Evolutionary conservation across 2,329 filamentous ascomycete species (phyloP).

Genomic region (Arthrinium puccinioides): DNA sequence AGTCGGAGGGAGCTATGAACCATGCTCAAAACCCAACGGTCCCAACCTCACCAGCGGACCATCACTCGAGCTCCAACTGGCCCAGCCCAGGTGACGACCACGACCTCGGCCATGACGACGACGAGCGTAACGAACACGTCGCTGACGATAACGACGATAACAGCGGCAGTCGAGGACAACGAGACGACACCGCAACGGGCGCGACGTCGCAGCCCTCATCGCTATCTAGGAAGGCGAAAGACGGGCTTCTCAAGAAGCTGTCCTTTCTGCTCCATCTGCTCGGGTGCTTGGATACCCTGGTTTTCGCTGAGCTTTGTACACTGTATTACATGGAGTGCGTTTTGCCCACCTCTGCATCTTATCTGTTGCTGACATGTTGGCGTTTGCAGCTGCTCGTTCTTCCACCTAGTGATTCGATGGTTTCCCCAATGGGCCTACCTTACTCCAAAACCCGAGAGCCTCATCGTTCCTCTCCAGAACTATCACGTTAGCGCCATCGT

Average conservation of each 20-base stretch:
- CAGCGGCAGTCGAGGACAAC: no score
- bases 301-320: conserved; percentile 57
- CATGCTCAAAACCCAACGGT: conserved; percentile 36
- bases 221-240: conserved; percentile 21
- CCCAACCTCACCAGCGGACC: conserved; percentile 31
- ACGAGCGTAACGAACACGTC: conserved; percentile 12
- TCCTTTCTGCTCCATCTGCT: conserved; percentile 55
- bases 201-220: background rate
- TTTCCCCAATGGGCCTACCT: conserved; percentile 56
- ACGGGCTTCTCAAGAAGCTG: conserved; percentile 45
- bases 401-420: conserved; percentile 52
- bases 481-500: conserved; percentile 52
- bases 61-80: conserved; percentile 16
- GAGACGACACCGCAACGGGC: background rate
- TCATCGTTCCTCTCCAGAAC: conserved; percentile 48
- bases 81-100: conserved; percentile 26
- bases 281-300: conserved; percentile 52
- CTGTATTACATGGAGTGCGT: conserved; percentile 66
- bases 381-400: conserved; percentile 51
- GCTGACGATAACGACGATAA: conserved; percentile 1
- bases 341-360: background rate
- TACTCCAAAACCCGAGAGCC: conserved; percentile 52
- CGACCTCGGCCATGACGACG: conserved; percentile 7
- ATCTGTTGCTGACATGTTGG: background rate
- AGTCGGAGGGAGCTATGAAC: conserved; percentile 38